A percentile compares a stretch with the other conserved stretches of the same genome.
phyloP scores from a whole-genome alignment of 78 protist species.

The slime mould (Dictyostelium discoideum) region DNA sequence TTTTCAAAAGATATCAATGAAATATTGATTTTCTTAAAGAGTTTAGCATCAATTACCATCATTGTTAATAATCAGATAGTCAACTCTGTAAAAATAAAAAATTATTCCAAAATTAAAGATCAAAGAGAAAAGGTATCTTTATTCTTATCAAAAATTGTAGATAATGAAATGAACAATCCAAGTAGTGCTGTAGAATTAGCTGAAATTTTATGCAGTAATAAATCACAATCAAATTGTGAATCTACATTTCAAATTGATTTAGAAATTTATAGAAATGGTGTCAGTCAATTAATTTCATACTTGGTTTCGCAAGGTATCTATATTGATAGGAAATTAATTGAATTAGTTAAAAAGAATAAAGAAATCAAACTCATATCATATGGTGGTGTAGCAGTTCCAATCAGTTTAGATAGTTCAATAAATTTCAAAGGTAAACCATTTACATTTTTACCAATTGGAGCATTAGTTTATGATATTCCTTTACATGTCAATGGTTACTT shows the following conservation, averaged over 20 bases:
- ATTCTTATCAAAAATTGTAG: not conserved
- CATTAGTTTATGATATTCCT: not conserved
- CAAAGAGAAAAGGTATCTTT: not conserved
- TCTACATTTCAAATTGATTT: not conserved
- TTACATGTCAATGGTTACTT: constrained; percentile 41
- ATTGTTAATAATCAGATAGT: not conserved
- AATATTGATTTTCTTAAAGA: not conserved
- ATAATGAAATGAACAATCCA: not conserved
- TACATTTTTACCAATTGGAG: constrained; percentile 50
- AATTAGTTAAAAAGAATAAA: not conserved
- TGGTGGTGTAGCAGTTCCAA: constrained; percentile 56
- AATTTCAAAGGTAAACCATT: constrained; percentile 41
- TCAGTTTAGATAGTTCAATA: not conserved
- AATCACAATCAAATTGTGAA: not conserved
- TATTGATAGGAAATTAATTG: not conserved
- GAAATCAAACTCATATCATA: constrained; percentile 29
- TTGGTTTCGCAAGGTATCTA: not conserved
- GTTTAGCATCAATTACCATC: not conserved
- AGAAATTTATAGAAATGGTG: not conserved
- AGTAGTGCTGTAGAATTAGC: not conserved
- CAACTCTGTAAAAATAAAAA: not conserved
- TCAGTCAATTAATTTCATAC: not conserved
- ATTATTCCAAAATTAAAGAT: not conserved
- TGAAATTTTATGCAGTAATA: not conserved
- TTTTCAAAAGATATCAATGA: not conserved